Evolutionary conservation across 2,329 filamentous ascomycete genomes (phyloP), one percentile per base, ranked within the genome.

Genomic region (Celoporthe dispersa): DNA sequence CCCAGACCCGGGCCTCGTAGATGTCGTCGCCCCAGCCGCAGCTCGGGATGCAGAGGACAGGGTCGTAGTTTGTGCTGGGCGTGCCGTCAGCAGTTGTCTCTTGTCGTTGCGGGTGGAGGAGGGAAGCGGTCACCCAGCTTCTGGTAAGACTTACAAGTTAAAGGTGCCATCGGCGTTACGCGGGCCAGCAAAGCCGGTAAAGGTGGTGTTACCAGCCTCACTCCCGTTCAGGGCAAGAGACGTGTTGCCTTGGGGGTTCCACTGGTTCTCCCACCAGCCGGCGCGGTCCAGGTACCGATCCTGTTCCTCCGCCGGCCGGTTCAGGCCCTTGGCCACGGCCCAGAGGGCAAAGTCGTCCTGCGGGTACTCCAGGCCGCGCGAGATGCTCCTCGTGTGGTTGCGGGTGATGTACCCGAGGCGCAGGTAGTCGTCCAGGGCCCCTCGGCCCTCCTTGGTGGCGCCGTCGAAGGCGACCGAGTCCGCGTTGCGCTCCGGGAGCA

Each of bases 341-440:
- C 84, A 81, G n/a, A 88, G 76, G 0, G 79, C 81, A 69, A 87
- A 88, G 73, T 88, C 86, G 72, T 88, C 86, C 66, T 81, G 80
- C 0, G 84, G 79, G 73, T 87, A 87, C 72, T 87, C 85, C 0
- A 86, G 80, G 0, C 84, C 84, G 1, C 85, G 78, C 1, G 82
- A 84, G 1, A 87, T 83, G 0, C 84, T 82, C 9, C 86, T 80
- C 0, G 79, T 81, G 71, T 80, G 85, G 8, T 73, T 77, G 0
- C 83, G 82, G 3, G 85, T 85, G 69, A 88, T 86, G 73, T 84
- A 87, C 4, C 83, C 83, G 39, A 83, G 80, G 3, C 78, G 73
- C 4, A 85, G 74, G 85, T 86, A 88, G 76, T 87, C 85, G 7
- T 84, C 83, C 3, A 88, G 77, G 9, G 85, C 86, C 16, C 86